A percentile compares a stretch with the other conserved stretches of the same genome.
These are phyloP conservation scores for Fusarium lyarnte DNA, from an alignment of 2,329 filamentous ascomycete species.

Conservation along the genomic window DNA sequence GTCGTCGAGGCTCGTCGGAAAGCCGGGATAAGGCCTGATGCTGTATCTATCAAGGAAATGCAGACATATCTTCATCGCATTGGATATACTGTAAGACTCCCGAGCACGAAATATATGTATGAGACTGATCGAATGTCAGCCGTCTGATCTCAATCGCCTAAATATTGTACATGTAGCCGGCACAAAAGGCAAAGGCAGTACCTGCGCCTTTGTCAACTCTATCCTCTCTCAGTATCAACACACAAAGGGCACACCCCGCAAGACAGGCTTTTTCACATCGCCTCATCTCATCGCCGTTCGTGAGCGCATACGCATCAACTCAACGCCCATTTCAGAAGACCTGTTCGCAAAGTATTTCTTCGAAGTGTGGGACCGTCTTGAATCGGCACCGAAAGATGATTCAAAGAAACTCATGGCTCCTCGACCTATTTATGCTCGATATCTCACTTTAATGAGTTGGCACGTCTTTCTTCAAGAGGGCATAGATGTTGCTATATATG, in stretches of 20 bases:
- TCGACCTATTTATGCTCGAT: constrained; percentile 68
- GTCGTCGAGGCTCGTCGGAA: constrained; percentile 81
- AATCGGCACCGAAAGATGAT: constrained; percentile 45
- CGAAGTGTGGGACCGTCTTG: constrained; percentile 70
- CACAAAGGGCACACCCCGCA: constrained; percentile 48
- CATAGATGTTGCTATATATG: constrained; percentile 71
- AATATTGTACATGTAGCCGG: constrained; percentile 77
- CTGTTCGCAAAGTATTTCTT: constrained; percentile 74
- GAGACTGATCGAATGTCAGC: constrained; percentile 35
- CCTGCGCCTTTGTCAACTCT: constrained; percentile 73
- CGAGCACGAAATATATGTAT: background rate
- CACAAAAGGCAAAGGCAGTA: constrained; percentile 81
- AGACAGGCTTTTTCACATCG: constrained; percentile 73
- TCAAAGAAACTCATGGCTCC: constrained; percentile 50
- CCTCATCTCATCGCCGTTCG: constrained; percentile 74
- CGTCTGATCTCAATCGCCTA: constrained; percentile 64
- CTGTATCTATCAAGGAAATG: constrained; percentile 79
- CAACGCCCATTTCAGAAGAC: constrained; percentile 63
- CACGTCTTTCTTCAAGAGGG: constrained; percentile 72
- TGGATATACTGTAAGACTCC: constrained; percentile 71
- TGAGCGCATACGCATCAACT: constrained; percentile 73
- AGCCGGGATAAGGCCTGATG: constrained; percentile 76
- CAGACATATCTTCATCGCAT: constrained; percentile 78
- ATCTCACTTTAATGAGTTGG: constrained; percentile 72
- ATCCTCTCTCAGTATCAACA: constrained; percentile 65